Base-by-base conservation (phyloP, 2,329 filamentous ascomycete species). In the Dendrostoma leiphaemia region DNA sequence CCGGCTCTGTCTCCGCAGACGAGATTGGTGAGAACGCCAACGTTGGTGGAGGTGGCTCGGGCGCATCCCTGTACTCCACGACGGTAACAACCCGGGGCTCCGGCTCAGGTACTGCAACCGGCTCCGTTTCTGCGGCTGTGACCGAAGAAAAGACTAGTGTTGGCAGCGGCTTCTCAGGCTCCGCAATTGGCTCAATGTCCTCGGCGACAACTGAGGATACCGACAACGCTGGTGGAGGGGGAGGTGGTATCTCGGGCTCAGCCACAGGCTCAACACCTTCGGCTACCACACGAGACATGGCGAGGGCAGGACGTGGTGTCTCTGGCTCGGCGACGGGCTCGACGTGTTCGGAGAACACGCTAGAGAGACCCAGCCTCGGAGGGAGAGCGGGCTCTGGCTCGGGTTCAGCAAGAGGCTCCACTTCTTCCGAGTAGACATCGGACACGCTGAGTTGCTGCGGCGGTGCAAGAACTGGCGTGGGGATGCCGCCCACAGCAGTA, bases 361-460 rank as follows among this genome's bases (percentile, higher is more conserved):
- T 59, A 29, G 65, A 71, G 55, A 67, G 64, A 59, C 62, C 70
- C 45, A 71, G 65, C 19, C 64, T 53, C n/a, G 62, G 54, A 5
- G 67, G 69, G 28, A 71, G 65, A 17, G 67, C 63, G 4, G 66
- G 61, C 26, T 67, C 67, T 3, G 68, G 58, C 50, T 77, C 76
- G 17, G 46, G 51, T 49, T 56, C 54, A 21, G 51, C 55, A 12
- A 19, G 21, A 2, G 77, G 77, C 60, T 76, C 72, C 15, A 81
- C 68, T 40, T 69, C 60, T 61, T 81, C 71, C 2, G 69, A 67
- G 34, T 75, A 71, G 17, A 82, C 73, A 1, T 58, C 61, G 1
- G 79, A 80, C 32, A 81, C 64, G 40, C 64, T 71, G 28, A 81
- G 66, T 1, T 67, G 62, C 4, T 72, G 70, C 1, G 64, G 62